A percentile compares a stretch with the other conserved stretches of the same genome.
These are phyloP conservation scores for Colletotrichum eremochloae DNA, from an alignment of 2,329 filamentous ascomycete species.

Conservation along the genomic window DNA sequence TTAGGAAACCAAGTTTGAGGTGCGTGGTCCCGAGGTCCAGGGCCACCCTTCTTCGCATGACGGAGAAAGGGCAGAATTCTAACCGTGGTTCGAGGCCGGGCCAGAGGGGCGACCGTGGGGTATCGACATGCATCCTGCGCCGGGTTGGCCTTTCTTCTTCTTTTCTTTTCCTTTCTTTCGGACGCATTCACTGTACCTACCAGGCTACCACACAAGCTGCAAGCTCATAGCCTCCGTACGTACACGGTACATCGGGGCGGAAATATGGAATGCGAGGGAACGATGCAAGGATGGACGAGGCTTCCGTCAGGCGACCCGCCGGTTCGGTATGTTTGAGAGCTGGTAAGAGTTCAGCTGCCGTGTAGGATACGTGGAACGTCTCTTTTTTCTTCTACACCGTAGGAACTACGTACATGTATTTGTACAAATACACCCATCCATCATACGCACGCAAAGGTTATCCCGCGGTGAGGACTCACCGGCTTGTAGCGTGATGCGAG, in stretches of 20 bases:
- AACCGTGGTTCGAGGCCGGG: conserved; percentile 6
- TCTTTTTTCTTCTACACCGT: not conserved
- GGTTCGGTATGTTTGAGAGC: conserved; percentile 27
- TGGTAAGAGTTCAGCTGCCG: not conserved
- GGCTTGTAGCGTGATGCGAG: conserved; percentile 29
- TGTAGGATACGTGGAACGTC: not conserved
- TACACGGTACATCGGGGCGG: not conserved
- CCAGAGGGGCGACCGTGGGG: not conserved
- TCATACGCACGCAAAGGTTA: not conserved
- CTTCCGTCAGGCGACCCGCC: conserved; percentile 35
- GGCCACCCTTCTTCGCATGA: conserved; percentile 28
- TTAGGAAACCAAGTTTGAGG: conserved; percentile 13
- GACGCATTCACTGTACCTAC: not conserved
- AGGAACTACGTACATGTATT: no score
- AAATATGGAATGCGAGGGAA: conserved; percentile 12
- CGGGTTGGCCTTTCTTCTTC: not conserved
- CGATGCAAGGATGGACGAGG: conserved; percentile 26
- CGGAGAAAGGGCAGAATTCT: conserved; percentile 13
- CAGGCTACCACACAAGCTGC: conserved; percentile 17
- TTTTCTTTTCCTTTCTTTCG: not conserved
- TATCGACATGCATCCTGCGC: not conserved
- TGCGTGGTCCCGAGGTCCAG: conserved; percentile 20
- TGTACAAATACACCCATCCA: not conserved
- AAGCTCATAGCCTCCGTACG: not conserved
- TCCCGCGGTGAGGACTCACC: conserved; percentile 7